Percentiles rank a stretch among this genome's conserved stretches.
These are phyloP conservation scores for Aristolochia californica DNA, from an alignment of 164 flowering plant species.

Conservation along the genomic window DNA sequence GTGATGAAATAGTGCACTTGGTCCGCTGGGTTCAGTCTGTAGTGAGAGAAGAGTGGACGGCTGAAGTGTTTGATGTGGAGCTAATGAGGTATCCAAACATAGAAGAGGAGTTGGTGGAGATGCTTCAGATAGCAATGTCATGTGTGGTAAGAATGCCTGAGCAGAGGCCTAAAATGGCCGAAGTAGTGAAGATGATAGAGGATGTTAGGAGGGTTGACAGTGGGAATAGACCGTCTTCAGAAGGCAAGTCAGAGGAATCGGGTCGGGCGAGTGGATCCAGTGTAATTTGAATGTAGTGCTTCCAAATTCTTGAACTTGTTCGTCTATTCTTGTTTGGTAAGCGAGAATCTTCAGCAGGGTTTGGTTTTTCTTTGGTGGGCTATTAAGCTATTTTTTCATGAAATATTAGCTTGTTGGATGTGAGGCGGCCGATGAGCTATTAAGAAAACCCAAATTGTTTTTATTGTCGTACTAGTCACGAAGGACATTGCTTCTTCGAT, in stretches of 20 bases:
- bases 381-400: not conserved
- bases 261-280: no score
- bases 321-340: not conserved
- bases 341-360: not conserved
- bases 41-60: slow-evolving; percentile 95
- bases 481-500: no score
- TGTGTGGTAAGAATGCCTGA: slow-evolving; percentile 66
- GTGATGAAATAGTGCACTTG: slow-evolving; percentile 61
- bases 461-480: no score
- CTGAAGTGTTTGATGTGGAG: slow-evolving; percentile 81
- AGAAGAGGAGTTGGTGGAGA: slow-evolving; percentile 83
- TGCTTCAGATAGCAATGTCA: slow-evolving; percentile 71
- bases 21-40: slow-evolving; percentile 93
- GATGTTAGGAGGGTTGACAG: slow-evolving; percentile 32
- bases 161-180: slow-evolving; percentile 61
- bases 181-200: slow-evolving; percentile 59
- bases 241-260: slow-evolving; percentile 3
- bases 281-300: not conserved
- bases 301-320: not conserved
- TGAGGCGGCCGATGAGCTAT: no score
- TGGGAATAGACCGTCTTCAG: slow-evolving; percentile 27
- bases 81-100: slow-evolving; percentile 65
- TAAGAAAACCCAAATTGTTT: no score
- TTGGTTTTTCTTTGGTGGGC: not conserved
- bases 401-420: not conserved